Base-by-base conservation (phyloP, 2,329 filamentous ascomycete species). In the Nigrospora sphaerica region DNA sequence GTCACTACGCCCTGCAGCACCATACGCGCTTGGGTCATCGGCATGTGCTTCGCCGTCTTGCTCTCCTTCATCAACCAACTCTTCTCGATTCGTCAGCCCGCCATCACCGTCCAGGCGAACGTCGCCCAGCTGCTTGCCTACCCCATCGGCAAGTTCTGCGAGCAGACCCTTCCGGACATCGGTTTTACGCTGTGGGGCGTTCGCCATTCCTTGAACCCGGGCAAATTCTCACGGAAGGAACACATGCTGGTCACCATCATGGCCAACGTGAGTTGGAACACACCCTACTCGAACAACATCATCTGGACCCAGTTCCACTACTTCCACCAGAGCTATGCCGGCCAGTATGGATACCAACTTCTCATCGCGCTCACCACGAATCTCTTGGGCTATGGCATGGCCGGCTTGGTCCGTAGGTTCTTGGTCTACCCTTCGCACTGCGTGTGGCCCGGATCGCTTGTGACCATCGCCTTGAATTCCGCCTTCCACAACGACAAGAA, bases 221-320 rank as follows among this genome's bases (percentile, higher is more conserved):
- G 77, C 0, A 72, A 71, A 2, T 80, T 81, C 55, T 75, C 73
- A 46, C 73, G 73, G 56, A 81, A 81, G 62, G 77, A 81, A 59
- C 77, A 81, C 55, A 69, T 75, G 64, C 59, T 79, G 42, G 73
- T 78, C 47, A 67, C 71, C 28, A 75, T 78, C 58, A 78, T 78
- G 75, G 77, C 81, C 46, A 82, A 83, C 58, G 73, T 74, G 12
- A 72, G 71, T n/a, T 67, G 64, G 51, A 63, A 61, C 17, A 54
- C 65, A 10, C 72, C 72, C 0, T 75, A 75, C 53, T 73, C 72
- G 1, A 59, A 70, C 54, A 68, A 70, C 48, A 71, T 75, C 39
- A 63, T 73, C 39, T 74, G 70, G 68, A 69, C 66, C 1, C 73
- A 76, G 28, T 68, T 67, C 1, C 64, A 67, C 40, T 77, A 68